Evolutionary conservation across 257 asterid genomes (phyloP).

Genomic region (Fraxinus excelsior): DNA sequence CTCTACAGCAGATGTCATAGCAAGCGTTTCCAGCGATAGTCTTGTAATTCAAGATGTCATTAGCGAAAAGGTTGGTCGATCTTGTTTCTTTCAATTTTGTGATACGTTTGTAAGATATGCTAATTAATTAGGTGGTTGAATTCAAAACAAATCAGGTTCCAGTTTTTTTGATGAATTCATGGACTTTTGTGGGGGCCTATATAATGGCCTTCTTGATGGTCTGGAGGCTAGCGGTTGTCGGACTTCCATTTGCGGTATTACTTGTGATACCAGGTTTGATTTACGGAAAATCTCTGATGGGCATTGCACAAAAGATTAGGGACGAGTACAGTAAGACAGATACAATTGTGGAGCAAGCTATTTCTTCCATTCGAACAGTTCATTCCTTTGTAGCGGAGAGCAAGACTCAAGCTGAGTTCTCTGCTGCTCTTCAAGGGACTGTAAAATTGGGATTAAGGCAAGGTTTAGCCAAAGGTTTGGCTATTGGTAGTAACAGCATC

Average conservation of each 20-base stretch:
- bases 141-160: slow-evolving; percentile 51
- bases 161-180: slow-evolving; percentile 66
- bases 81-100: background rate
- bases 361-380: slow-evolving; percentile 85
- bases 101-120: background rate
- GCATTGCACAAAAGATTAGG: slow-evolving; percentile 57
- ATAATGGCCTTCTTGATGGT: slow-evolving; percentile 62
- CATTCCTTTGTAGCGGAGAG: slow-evolving; percentile 83
- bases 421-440: slow-evolving; percentile 72
- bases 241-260: slow-evolving; percentile 68
- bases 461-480: slow-evolving; percentile 89
- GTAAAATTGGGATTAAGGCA: slow-evolving; percentile 68
- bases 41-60: slow-evolving; percentile 81
- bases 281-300: slow-evolving; percentile 74
- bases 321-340: slow-evolving; percentile 74
- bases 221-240: slow-evolving; percentile 77
- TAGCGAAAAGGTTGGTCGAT: slow-evolving; percentile 71
- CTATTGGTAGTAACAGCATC: slow-evolving; percentile 80
- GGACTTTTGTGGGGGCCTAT: slow-evolving; percentile 67
- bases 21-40: slow-evolving; percentile 80
- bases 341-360: slow-evolving; percentile 69
- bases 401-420: slow-evolving; percentile 50
- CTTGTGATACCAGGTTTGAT: slow-evolving; percentile 84
- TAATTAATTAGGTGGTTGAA: background rate
- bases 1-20: slow-evolving; percentile 81